A percentile compares a stretch with the other conserved stretches of the same genome.
Evolutionary conservation across 139 green algal genomes (phyloP).

Genomic region (Chlorella vulgaris): DNA sequence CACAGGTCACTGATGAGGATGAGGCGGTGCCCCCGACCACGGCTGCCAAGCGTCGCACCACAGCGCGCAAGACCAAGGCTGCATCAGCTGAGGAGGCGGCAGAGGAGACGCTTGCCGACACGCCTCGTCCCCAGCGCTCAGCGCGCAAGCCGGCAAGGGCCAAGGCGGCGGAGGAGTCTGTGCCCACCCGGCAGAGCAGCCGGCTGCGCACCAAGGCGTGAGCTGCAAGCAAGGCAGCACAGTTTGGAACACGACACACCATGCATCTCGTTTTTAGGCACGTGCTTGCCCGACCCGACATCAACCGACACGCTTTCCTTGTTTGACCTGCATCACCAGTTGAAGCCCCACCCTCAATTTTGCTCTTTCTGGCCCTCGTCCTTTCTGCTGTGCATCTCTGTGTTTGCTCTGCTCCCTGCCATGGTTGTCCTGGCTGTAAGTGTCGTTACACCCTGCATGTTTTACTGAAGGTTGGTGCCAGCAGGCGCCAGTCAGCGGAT

Average conservation of each 20-base stretch:
- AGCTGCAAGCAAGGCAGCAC: not conserved
- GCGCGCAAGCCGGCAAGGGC: conserved; percentile 4
- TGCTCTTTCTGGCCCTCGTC: too few relatives aligned
- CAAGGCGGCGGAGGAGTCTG: not conserved
- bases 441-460: too few relatives aligned
- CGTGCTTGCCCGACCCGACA: not conserved
- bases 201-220: not conserved
- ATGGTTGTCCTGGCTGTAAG: too few relatives aligned
- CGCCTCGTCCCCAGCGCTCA: not conserved
- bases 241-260: not conserved
- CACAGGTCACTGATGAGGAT: not conserved
- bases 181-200: not conserved
- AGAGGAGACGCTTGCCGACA: not conserved
- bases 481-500: too few relatives aligned
- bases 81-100: not conserved
- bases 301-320: too few relatives aligned
- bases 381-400: too few relatives aligned
- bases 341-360: too few relatives aligned
- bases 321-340: too few relatives aligned
- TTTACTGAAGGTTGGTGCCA: too few relatives aligned
- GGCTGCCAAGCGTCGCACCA: not conserved
- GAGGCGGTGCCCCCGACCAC: not conserved
- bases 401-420: too few relatives aligned
- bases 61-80: too few relatives aligned
- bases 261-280: not conserved